Evolutionary conservation across 139 green algal genomes (phyloP).

Genomic region (Coelastrella sp.): DNA sequence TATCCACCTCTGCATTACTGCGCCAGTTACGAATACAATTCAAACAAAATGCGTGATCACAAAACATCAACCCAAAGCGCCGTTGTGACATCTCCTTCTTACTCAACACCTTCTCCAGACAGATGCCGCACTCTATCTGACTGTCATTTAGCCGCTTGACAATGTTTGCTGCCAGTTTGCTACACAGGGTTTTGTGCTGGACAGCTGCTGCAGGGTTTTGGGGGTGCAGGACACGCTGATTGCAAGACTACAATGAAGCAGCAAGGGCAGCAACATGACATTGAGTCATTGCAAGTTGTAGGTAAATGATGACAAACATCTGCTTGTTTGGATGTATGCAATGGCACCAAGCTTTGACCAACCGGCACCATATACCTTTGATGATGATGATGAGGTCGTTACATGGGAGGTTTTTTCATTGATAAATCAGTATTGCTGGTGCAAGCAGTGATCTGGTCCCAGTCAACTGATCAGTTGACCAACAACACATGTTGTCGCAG

Average conservation of each 20-base stretch:
- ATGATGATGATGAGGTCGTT: too few species aligned
- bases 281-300: too few species aligned
- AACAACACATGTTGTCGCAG: too few species aligned
- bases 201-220: conserved; percentile 51
- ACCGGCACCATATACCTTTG: too few species aligned
- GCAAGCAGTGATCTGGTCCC: too few species aligned
- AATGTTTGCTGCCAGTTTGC: conserved; percentile 60
- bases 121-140: conserved; percentile 83
- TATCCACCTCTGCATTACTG: conserved; percentile 59
- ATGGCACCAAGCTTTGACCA: too few species aligned
- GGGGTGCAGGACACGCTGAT: conserved; percentile 70
- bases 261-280: too few species aligned
- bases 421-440: too few species aligned
- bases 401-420: too few species aligned
- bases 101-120: conserved; percentile 75
- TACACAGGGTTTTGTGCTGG: conserved; percentile 70
- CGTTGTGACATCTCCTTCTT: conserved; percentile 60
- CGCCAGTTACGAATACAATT: conserved; percentile 88
- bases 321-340: too few species aligned
- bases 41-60: conserved; percentile 90
- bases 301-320: too few species aligned
- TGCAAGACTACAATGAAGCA: conserved; percentile 65
- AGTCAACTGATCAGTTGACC: too few species aligned
- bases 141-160: conserved; percentile 54
- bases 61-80: conserved; percentile 86